phyloP scores from a whole-genome alignment of 495 filamentous ascomycete species.

The Podospora tetraspora region DNA sequence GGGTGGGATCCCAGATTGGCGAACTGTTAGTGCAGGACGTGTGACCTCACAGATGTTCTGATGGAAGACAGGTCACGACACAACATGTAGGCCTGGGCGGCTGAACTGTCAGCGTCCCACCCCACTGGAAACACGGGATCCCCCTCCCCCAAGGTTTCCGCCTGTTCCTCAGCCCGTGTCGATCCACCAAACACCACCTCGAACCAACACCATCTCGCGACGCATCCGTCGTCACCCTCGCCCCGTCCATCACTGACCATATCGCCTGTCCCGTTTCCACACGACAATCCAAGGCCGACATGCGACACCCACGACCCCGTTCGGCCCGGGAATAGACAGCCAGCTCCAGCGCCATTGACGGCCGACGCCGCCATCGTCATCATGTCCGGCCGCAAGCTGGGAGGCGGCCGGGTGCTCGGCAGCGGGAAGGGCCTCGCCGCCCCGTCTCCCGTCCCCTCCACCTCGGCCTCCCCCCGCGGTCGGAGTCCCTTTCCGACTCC shows the following conservation, averaged over 20 bases:
- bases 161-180: background rate
- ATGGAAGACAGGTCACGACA: background rate
- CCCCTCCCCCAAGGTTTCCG: conserved; percentile 2
- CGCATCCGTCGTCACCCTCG: background rate
- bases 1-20: background rate
- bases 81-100: background rate
- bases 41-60: too few relatives aligned
- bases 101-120: conserved; percentile 2
- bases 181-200: background rate
- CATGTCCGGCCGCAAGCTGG: conserved; percentile 80
- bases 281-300: background rate
- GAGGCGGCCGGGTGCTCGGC: conserved; percentile 83
- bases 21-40: background rate
- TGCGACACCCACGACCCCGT: background rate
- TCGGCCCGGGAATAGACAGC: background rate
- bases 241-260: background rate
- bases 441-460: conserved; percentile 34
- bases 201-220: background rate
- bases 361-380: conserved; percentile 5
- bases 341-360: background rate
- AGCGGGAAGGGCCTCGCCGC: conserved; percentile 72
- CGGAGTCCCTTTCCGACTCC: conserved; percentile 45
- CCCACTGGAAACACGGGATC: conserved; percentile 9
- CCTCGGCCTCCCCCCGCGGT: conserved; percentile 26
- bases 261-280: background rate